These are phyloP conservation scores for Jatropha curcas DNA, from an alignment of 345 rosid genomes.

Conservation along the genomic window DNA sequence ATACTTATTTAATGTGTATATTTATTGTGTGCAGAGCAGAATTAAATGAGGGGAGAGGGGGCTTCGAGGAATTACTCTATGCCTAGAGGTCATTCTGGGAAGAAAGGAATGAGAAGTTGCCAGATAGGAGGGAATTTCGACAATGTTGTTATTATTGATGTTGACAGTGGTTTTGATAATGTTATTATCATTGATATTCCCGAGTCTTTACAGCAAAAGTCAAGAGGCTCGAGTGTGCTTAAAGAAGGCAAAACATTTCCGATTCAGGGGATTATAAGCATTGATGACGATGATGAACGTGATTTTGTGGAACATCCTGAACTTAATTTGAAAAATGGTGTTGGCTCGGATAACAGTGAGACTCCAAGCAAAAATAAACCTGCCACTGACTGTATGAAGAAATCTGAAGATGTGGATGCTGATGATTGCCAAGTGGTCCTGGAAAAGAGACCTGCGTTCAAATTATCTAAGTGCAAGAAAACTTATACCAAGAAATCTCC, in stretches of 20 bases:
- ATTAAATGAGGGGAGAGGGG: slow-evolving; percentile 41
- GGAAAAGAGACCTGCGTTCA: slow-evolving; percentile 41
- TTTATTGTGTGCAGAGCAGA: not conserved
- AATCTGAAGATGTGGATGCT: slow-evolving; percentile 27
- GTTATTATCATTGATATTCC: slow-evolving; percentile 65
- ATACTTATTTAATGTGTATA: not conserved
- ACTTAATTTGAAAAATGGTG: slow-evolving; percentile 23
- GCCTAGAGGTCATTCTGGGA: slow-evolving; percentile 41
- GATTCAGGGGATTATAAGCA: slow-evolving; percentile 47
- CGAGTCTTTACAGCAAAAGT: slow-evolving; percentile 40
- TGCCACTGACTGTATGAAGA: slow-evolving; percentile 22
- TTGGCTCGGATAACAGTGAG: slow-evolving; percentile 38
- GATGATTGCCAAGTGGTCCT: slow-evolving; percentile 46
- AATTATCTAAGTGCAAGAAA: slow-evolving; percentile 46
- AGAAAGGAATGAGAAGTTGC: slow-evolving; percentile 38
- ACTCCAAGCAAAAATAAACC: slow-evolving; percentile 37
- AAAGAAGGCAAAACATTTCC: slow-evolving; percentile 34
- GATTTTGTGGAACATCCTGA: slow-evolving; percentile 26
- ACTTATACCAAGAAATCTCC: slow-evolving; percentile 18
- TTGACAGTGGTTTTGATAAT: slow-evolving; percentile 50
- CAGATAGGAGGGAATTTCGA: slow-evolving; percentile 35
- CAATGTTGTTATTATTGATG: slow-evolving; percentile 63
- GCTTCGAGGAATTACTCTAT: slow-evolving; percentile 42
- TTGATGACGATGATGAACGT: slow-evolving; percentile 59
- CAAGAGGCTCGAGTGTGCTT: slow-evolving; percentile 36